phyloP scores from a whole-genome alignment of 768 basidiomycete genomes.

The Trametes coccinea region DNA sequence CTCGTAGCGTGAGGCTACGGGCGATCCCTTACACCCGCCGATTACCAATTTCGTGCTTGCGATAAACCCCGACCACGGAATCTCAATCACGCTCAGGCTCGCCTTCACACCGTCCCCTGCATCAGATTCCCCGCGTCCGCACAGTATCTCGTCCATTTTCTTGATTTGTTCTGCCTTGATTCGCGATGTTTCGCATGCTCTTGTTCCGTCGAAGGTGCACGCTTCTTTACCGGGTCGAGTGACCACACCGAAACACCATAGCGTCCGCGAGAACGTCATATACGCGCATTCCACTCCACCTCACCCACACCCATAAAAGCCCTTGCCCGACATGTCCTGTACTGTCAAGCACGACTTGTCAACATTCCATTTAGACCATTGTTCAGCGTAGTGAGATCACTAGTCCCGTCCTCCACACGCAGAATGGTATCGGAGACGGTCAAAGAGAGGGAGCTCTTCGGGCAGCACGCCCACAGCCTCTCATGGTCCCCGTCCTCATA shows the following conservation, averaged over 20 bases:
- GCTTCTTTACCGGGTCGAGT: not conserved
- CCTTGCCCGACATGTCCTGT: not conserved
- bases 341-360: not conserved
- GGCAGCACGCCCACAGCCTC: conserved; percentile 20
- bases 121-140: conserved; percentile 4
- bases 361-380: not conserved
- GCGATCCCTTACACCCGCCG: conserved; percentile 15
- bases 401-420: not conserved
- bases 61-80: not conserved
- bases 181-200: not conserved
- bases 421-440: conserved; percentile 10
- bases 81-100: not conserved
- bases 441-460: conserved; percentile 20
- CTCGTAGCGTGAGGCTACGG: conserved; percentile 32
- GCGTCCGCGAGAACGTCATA: conserved; percentile 1
- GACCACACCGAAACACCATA: not conserved
- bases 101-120: not conserved
- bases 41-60: conserved; percentile 13
- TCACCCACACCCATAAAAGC: not conserved
- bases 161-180: not conserved
- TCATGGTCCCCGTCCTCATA: conserved; percentile 21
- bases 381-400: not conserved
- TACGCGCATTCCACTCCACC: not conserved
- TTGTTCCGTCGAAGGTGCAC: not conserved
- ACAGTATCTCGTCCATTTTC: not conserved